Evolutionary conservation across 148 eudicot species (phyloP).

Genomic region (Camellia granthamiana): DNA sequence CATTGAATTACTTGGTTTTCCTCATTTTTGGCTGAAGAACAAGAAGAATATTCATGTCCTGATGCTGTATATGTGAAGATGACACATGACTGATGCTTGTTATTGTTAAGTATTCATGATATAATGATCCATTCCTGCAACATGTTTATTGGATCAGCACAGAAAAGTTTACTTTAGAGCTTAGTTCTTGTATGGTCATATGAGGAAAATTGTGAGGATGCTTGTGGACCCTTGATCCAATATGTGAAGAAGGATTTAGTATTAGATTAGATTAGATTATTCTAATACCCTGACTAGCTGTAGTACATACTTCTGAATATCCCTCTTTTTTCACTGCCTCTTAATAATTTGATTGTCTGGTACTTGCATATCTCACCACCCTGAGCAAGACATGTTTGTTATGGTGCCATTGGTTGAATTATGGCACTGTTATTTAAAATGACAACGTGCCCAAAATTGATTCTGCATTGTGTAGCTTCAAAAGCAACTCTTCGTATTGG

Average conservation of each 20-base stretch:
- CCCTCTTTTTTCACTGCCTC: background rate
- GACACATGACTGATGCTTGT: background rate
- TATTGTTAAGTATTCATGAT: background rate
- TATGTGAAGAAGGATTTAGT: background rate
- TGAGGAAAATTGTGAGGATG: background rate
- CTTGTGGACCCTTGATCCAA: background rate
- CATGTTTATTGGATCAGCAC: background rate
- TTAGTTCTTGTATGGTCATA: background rate
- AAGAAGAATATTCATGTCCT: background rate
- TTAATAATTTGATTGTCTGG: background rate
- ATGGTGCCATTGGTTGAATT: background rate
- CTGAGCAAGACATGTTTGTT: background rate
- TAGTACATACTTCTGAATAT: background rate
- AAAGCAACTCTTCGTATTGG: background rate
- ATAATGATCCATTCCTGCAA: background rate
- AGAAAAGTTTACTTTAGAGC: background rate
- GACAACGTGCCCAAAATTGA: background rate
- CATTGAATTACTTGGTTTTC: background rate
- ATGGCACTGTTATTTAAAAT: background rate
- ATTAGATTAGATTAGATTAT: background rate
- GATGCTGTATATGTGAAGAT: background rate
- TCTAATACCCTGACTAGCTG: background rate
- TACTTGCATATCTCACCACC: background rate
- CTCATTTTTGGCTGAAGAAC: background rate
- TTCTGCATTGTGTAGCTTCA: background rate